These are phyloP conservation scores for Pelargonium nanum DNA, from an alignment of 345 rosid species.

Conservation along the genomic window DNA sequence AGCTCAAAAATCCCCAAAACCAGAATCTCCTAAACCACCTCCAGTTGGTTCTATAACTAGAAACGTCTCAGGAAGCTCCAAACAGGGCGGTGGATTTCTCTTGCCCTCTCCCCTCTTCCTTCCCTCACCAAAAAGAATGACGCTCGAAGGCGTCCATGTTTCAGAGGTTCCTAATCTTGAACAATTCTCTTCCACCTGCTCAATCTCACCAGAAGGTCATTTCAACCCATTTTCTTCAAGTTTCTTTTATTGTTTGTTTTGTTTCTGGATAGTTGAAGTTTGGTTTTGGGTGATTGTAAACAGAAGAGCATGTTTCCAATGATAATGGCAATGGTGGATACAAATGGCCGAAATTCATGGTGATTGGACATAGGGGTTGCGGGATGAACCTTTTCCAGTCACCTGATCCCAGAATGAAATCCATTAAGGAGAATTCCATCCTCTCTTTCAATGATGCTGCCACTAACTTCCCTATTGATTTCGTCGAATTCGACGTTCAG, in stretches of 20 bases:
- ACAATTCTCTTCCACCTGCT: too few species aligned
- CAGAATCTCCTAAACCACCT: too few species aligned
- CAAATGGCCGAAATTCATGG: conserved; percentile 47
- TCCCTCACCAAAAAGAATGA: too few species aligned
- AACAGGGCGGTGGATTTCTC: too few species aligned
- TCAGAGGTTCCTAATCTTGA: too few species aligned
- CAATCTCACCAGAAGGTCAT: too few species aligned
- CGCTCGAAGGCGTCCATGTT: too few species aligned
- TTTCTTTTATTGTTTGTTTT: not conserved
- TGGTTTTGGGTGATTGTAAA: conserved; percentile 14
- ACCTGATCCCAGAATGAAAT: conserved; percentile 51
- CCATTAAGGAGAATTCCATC: conserved; percentile 70
- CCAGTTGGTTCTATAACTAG: too few species aligned
- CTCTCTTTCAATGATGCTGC: conserved; percentile 64
- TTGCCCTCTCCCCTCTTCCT: too few species aligned
- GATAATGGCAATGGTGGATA: conserved; percentile 11
- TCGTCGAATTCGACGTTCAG: conserved; percentile 96
- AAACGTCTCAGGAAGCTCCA: too few species aligned
- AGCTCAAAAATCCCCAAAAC: too few species aligned
- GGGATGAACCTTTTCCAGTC: conserved; percentile 78
- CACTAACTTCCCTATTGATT: conserved; percentile 57
- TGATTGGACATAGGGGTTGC: conserved; percentile 75
- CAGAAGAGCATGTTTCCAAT: conserved; percentile 10
- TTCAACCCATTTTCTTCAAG: not conserved
- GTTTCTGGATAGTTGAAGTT: too few species aligned